A percentile compares a stretch with the other conserved stretches of the same genome.
Conservation (phyloP, 306 rosid genomes). For the Dicorynia guianensis region DNA sequence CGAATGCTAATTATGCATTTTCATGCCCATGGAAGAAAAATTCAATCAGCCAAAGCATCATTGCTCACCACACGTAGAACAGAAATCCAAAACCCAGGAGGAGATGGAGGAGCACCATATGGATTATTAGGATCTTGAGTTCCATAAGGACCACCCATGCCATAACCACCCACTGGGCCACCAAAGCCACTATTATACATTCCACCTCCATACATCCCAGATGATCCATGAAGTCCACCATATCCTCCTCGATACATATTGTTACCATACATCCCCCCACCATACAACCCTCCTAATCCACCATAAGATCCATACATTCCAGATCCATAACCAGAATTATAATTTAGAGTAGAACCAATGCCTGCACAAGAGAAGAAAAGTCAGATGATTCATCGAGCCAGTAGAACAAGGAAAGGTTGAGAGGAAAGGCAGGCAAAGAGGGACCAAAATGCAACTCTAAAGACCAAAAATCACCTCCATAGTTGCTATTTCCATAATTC, state of each 20-base stretch:
- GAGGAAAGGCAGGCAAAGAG: background rate
- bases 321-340: slow-evolving; percentile 65
- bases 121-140: slow-evolving; percentile 97
- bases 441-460: background rate
- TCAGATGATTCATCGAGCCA: slow-evolving; percentile 26
- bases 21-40: slow-evolving; percentile 35
- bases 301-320: slow-evolving; percentile 75
- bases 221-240: slow-evolving; percentile 82
- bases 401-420: slow-evolving; percentile 2
- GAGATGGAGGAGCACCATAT: slow-evolving; percentile 83
- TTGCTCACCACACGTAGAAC: slow-evolving; percentile 79
- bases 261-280: slow-evolving; percentile 91
- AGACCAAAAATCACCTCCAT: slow-evolving; percentile 59
- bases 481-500: slow-evolving; percentile 62
- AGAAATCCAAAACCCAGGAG: slow-evolving; percentile 96
- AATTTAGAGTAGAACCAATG: slow-evolving; percentile 75
- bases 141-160: slow-evolving; percentile 95
- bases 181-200: slow-evolving; percentile 84
- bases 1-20: slow-evolving; percentile 5
- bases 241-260: slow-evolving; percentile 82
- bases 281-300: slow-evolving; percentile 71
- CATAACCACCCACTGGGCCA: slow-evolving; percentile 85
- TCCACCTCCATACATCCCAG: slow-evolving; percentile 94
- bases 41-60: slow-evolving; percentile 23
- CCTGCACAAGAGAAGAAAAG: slow-evolving; percentile 46